Base-by-base conservation (phyloP, 345 rosid genomes). In the Eucalyptus fibrosa region DNA sequence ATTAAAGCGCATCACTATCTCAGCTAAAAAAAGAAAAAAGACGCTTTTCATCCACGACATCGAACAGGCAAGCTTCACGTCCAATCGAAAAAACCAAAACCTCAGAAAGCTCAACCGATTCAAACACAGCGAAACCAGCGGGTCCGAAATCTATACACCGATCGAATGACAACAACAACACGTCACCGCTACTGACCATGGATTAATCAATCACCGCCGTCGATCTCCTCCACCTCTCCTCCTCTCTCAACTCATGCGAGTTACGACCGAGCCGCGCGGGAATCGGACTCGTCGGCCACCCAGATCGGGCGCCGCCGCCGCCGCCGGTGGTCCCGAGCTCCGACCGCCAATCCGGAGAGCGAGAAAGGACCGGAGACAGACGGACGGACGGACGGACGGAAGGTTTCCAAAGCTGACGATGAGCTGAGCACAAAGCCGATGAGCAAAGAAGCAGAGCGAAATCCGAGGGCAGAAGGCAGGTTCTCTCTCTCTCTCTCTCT, bases 171-270 rank as follows among this genome's bases (percentile, higher is more conserved):
- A 40, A 28, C 56, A 82, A 6, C 86, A 49, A 87, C 40, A 21
- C 83, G 44, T 65, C 72, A 44, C 44, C 17, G 28, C 55, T 88
- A 89, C 56, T 88, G 91, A 94, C 96, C 96, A 94, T 93, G 89
- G 92, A 67, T 44, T 12, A 26, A 30, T 32, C 47, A 87, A 21
- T 53, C 59, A 21, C 26, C 59, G 26, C 83, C 62, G 65, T 49
- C 89, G 86, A 72, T 90, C 88, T 92, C 50, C 69, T 10, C 14
- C 87, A 59, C 89, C 59, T 53, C 59, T 53, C 59, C 59, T 21
- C 90, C 30, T 8, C 77, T 23, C 85, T 77, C 85, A 93, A 83
- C 89, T 93, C 94, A 91, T 93, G 88, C 92, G 90, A 89, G 77
- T 40, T 37, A 45, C 49, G 80, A 53, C 49, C 23, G 49, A 83